Percentiles rank a stretch among this genome's conserved stretches.
These are phyloP conservation scores for Venturia nashicola DNA, from an alignment of 2,329 filamentous ascomycete species.

Conservation along the genomic window DNA sequence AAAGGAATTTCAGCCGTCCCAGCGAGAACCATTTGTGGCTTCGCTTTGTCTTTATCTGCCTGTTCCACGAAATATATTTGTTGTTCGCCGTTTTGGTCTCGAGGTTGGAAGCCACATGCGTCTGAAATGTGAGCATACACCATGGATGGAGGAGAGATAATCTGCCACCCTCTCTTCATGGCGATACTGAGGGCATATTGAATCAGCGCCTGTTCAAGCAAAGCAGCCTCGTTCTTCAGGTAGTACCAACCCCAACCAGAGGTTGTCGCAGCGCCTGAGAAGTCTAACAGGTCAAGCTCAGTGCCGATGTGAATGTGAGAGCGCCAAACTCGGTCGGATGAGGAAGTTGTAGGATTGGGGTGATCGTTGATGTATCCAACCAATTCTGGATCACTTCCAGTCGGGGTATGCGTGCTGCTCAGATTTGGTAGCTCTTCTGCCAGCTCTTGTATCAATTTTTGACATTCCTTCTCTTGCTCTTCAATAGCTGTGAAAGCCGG, in stretches of 20 bases:
- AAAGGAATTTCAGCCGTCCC: constrained; percentile 93
- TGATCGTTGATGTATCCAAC: constrained; percentile 66
- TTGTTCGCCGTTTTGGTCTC: constrained; percentile 81
- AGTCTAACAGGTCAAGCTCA: constrained; percentile 87
- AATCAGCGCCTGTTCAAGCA: constrained; percentile 88
- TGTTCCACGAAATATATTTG: constrained; percentile 78
- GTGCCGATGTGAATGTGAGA: constrained; percentile 81
- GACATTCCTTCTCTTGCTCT: constrained; percentile 40
- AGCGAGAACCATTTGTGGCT: constrained; percentile 62
- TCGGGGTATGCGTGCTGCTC: constrained; percentile 63
- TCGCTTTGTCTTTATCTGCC: constrained; percentile 44
- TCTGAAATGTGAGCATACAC: constrained; percentile 85
- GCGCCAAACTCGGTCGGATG: constrained; percentile 41
- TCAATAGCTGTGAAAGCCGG: constrained; percentile 47
- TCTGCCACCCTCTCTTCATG: constrained; percentile 61
- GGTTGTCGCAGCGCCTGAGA: constrained; percentile 65
- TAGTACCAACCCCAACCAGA: constrained; percentile 98
- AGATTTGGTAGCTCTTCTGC: constrained; percentile 77
- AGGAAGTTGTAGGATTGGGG: constrained; percentile 27
- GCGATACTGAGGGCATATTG: constrained; percentile 72
- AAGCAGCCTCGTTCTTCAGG: constrained; percentile 77
- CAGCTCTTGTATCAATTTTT: constrained; percentile 44
- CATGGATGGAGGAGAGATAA: constrained; percentile 74
- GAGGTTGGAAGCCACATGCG: constrained; percentile 88
- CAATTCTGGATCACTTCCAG: constrained; percentile 51